These are phyloP conservation scores for Drechslera avenae DNA, from an alignment of 2,329 filamentous ascomycete species.

Conservation along the genomic window DNA sequence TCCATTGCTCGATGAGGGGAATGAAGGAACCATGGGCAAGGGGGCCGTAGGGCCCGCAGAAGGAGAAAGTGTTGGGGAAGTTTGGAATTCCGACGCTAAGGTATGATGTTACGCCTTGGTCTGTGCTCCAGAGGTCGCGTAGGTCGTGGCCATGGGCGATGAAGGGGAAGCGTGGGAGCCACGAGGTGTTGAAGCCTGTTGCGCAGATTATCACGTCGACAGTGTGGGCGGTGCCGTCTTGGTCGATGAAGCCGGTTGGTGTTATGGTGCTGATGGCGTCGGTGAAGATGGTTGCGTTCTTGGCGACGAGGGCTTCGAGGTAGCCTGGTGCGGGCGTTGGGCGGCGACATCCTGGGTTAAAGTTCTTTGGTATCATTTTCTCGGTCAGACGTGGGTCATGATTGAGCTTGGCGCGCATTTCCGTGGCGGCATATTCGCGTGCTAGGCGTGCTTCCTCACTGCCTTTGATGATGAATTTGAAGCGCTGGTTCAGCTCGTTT, in stretches of 20 bases:
- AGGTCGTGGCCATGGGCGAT: constrained; percentile 38
- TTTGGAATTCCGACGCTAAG: constrained; percentile 49
- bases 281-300: constrained; percentile 29
- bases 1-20: constrained; percentile 33
- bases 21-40: constrained; percentile 31
- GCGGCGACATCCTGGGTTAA: constrained; percentile 31
- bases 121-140: constrained; percentile 44
- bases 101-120: constrained; percentile 48
- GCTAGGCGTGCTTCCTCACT: constrained; percentile 53
- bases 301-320: constrained; percentile 24
- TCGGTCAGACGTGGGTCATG: constrained; percentile 48
- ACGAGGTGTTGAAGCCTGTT: constrained; percentile 50
- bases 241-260: constrained; percentile 26
- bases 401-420: constrained; percentile 51
- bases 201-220: constrained; percentile 51
- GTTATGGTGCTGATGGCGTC: constrained; percentile 26
- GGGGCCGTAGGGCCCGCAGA: constrained; percentile 45
- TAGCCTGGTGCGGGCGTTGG: constrained; percentile 35
- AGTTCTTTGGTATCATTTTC: constrained; percentile 54
- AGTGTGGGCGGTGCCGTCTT: constrained; percentile 29
- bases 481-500: constrained; percentile 58
- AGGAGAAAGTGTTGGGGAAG: constrained; percentile 54
- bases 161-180: constrained; percentile 34
- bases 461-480: constrained; percentile 60
- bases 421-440: constrained; percentile 45